A percentile compares a stretch with the other conserved stretches of the same genome.
Evolutionary conservation across 208 protist genomes (phyloP).

Genomic region (Acanthamoeba polyphaga): DNA sequence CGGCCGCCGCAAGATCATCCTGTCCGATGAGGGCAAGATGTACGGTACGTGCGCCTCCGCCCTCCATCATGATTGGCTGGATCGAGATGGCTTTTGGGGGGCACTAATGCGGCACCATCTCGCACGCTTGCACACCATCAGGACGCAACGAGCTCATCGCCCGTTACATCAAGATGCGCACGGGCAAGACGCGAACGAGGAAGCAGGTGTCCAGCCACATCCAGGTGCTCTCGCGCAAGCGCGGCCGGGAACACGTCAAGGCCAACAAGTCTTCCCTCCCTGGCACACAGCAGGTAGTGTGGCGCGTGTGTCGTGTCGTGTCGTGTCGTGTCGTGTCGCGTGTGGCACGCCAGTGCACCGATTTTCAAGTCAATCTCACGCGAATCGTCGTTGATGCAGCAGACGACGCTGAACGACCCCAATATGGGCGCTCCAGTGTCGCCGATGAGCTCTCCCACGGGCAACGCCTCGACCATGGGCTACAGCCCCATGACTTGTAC

Average conservation of each 20-base stretch:
- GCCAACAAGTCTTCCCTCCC: not conserved
- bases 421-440: not conserved
- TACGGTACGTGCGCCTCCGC: slow-evolving; percentile 81
- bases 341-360: no score
- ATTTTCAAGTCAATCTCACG: no score
- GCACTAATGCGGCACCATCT: no score
- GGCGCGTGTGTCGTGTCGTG: not conserved
- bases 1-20: slow-evolving; percentile 84
- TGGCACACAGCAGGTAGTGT: not conserved
- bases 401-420: slow-evolving; percentile 1
- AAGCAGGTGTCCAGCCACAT: slow-evolving; percentile 88
- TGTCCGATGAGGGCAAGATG: slow-evolving; percentile 85
- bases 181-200: slow-evolving; percentile 79
- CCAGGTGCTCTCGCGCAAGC: slow-evolving; percentile 84
- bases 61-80: no score
- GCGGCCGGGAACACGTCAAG: slow-evolving; percentile 24
- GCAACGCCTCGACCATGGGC: not conserved
- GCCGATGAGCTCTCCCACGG: not conserved
- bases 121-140: not conserved
- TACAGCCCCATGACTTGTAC: slow-evolving; percentile 7
- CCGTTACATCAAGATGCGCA: slow-evolving; percentile 80
- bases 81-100: no score
- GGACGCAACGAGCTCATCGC: slow-evolving; percentile 85
- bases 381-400: not conserved
- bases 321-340: no score